Base-by-base conservation (phyloP, 2,329 filamentous ascomycete genomes). In the Chrysoporthe cubensis region DNA sequence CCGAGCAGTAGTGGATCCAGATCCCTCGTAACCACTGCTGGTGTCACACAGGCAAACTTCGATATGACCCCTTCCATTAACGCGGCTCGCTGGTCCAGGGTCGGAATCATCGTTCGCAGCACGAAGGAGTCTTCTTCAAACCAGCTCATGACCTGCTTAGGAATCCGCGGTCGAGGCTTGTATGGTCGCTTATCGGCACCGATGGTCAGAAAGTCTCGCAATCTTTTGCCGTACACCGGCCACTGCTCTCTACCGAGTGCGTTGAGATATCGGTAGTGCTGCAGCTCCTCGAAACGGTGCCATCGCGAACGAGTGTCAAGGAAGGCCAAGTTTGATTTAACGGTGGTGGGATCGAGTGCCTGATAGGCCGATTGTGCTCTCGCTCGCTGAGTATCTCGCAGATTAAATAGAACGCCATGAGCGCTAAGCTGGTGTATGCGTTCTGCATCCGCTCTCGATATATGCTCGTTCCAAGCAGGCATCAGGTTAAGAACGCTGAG, bases 1-100 rank as follows among this genome's bases (percentile, higher is more conserved):
- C 91, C 91, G 7, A 96, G 82, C 1, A 92, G 77, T 34, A 94
- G 82, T 40, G 86, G 83, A 21, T 88, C 87, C 73, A 96, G 83
- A 71, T 96, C 93, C 42, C 91, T 87, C 0, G 94, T 93, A 3
- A 97, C 89, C 14, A 93, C 95, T 1, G 93, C 90, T 2, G 96
- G 96, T 0, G 96, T 98, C 44, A 97, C 89, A 74, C 95, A 99
- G 0, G 92, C 93, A 74, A 97, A 99, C 76, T 95, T 93, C 71
- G 91, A 89, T 64, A 99, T 90, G 2, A 87, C 89, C 0, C 88
- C 88, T 74, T 95, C 90, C 79, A 97, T 84, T 16, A 84, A 83
- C 63, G 88, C 85, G 1, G 94, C 90, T 34, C 94, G 90, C 73
- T 93, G 86, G 52, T 90, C 86, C 0, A 97, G 78, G 0, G 90